Conservation (phyloP, 306 rosid species). For the Carpinus viminea region DNA sequence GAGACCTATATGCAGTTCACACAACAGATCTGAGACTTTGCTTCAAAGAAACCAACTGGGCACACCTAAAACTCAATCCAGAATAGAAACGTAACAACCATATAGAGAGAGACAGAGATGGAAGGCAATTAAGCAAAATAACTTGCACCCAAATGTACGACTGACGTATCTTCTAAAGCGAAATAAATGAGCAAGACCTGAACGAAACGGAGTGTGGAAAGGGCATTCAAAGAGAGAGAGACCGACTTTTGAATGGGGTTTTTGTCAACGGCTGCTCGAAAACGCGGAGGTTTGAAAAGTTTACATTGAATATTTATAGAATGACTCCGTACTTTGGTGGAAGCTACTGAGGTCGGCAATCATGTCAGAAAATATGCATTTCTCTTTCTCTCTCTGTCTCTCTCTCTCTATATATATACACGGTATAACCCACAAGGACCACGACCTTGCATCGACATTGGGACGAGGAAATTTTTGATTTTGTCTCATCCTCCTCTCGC, state of each 20-base stretch:
- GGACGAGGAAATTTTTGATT: too few species aligned
- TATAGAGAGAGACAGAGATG: not conserved
- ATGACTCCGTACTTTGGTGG: constrained; percentile 1
- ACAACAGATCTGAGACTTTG: constrained; percentile 44
- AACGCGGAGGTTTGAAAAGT: constrained; percentile 33
- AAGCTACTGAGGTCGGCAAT: not conserved
- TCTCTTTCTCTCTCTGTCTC: too few species aligned
- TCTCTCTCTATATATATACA: too few species aligned
- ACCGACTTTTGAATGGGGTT: constrained; percentile 15
- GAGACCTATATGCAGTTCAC: constrained; percentile 13
- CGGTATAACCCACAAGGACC: not conserved
- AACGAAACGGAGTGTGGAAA: not conserved
- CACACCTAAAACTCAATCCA: constrained; percentile 13
- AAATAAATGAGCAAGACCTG: constrained; percentile 1
- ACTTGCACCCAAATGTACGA: not conserved
- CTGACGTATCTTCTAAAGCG: not conserved
- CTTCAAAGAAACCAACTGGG: constrained; percentile 24
- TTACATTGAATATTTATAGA: not conserved
- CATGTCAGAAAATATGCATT: not conserved
- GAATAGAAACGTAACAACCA: constrained; percentile 11
- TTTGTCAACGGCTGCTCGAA: constrained; percentile 24
- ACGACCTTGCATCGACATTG: not conserved
- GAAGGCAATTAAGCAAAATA: not conserved
- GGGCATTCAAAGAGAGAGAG: not conserved
- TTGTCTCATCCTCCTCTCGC: not conserved